Conservation (phyloP, 192 early-diverging fungal genomes). For the Entomortierella beljakovae region DNA sequence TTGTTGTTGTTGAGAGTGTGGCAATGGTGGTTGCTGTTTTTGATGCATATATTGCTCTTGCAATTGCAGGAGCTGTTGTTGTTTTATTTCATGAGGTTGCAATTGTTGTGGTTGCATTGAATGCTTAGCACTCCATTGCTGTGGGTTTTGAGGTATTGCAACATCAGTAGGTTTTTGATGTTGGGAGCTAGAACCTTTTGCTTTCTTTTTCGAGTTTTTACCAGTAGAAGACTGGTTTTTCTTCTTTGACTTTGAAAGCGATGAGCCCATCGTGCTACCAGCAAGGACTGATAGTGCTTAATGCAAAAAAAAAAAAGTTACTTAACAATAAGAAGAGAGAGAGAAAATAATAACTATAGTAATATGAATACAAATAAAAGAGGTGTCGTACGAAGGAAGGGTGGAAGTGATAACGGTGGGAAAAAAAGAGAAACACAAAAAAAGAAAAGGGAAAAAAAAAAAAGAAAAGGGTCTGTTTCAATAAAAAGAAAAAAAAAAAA, state of each 20-base stretch:
- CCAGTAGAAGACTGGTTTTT: constrained; percentile 35
- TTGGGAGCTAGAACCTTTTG: not conserved
- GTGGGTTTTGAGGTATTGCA: constrained; percentile 15
- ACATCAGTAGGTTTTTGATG: not conserved
- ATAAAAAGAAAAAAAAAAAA: not conserved
- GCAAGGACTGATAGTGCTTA: not conserved
- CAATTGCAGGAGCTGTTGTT: too few relatives aligned
- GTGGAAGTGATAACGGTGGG: not conserved
- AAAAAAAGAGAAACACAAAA: not conserved
- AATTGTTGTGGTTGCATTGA: not conserved
- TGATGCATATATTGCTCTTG: not conserved
- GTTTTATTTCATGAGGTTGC: too few relatives aligned
- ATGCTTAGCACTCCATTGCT: constrained; percentile 12
- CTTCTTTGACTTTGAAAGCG: constrained; percentile 46
- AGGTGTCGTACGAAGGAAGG: not conserved
- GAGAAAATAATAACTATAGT: not conserved
- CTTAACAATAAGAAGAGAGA: not conserved
- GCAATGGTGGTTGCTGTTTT: not conserved
- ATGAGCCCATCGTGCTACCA: constrained; percentile 36
- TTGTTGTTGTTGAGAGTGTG: constrained; percentile 10
- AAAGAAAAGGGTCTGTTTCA: not conserved
- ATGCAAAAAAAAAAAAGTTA: not conserved
- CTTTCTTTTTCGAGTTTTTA: constrained; percentile 2
- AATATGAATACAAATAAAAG: not conserved
- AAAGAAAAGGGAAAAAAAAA: constrained; percentile 9